Conservation (phyloP, 257 asterid genomes). For the Capsicum baccatum region DNA sequence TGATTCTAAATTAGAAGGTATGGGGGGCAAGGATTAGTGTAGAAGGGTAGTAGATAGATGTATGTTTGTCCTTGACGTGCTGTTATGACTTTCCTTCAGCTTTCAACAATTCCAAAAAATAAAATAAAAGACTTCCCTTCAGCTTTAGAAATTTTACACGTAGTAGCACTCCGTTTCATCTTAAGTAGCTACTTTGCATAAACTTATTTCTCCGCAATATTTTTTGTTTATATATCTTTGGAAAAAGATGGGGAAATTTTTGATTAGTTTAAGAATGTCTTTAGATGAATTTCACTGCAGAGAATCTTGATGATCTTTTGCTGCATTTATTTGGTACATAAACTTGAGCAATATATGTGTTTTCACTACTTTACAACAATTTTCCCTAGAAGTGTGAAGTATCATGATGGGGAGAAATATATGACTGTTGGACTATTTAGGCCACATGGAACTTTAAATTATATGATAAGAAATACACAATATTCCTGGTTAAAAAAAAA, state of each 20-base stretch:
- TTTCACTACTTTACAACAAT: constrained; percentile 15
- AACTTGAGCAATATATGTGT: not conserved
- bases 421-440: not conserved
- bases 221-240: not conserved
- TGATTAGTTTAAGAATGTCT: constrained; percentile 19
- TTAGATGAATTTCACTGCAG: not conserved
- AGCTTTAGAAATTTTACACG: not conserved
- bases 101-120: constrained; percentile 6
- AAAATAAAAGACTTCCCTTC: not conserved
- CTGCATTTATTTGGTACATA: constrained; percentile 22
- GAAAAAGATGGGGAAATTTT: not conserved
- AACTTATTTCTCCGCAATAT: not conserved
- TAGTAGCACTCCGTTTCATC: not conserved
- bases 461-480: not conserved
- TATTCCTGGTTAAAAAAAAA: not conserved
- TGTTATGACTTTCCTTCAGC: not conserved
- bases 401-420: constrained; percentile 1
- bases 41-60: not conserved
- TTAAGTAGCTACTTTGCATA: not conserved
- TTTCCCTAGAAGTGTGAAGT: not conserved
- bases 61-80: not conserved
- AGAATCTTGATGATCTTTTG: not conserved
- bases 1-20: not conserved
- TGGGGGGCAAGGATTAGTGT: not conserved
- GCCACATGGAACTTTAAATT: not conserved